These are phyloP conservation scores for Lathyrus tuberosus DNA, from an alignment of 306 rosid species.

Conservation along the genomic window DNA sequence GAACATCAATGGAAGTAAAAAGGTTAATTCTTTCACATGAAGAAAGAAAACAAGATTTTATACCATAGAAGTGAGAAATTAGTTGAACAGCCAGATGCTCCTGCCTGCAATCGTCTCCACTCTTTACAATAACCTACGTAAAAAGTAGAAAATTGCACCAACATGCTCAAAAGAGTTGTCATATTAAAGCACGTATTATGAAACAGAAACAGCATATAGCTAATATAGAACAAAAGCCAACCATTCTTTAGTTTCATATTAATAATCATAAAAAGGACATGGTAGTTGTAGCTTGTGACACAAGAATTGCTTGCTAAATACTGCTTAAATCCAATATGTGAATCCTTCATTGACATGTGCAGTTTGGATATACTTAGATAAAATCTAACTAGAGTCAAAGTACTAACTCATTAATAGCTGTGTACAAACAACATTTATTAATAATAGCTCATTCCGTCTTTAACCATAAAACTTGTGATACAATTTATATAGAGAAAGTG, in stretches of 20 bases:
- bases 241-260: conserved; percentile 21
- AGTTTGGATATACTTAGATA: neutral
- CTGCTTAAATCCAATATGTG: neutral
- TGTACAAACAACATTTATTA: neutral
- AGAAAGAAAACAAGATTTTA: conserved; percentile 20
- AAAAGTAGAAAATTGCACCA: conserved; percentile 34
- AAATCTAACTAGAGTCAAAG: neutral
- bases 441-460: neutral
- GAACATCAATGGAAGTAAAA: conserved; percentile 13
- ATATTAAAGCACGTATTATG: conserved; percentile 28
- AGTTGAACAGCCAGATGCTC: conserved; percentile 99
- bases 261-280: conserved; percentile 14
- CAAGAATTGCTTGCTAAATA: conserved; percentile 17
- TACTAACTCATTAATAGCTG: neutral
- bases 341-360: conserved; percentile 1
- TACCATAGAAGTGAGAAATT: conserved; percentile 96
- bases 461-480: neutral
- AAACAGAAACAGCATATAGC: conserved; percentile 13
- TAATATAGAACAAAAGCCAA: conserved; percentile 25
- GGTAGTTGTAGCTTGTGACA: conserved; percentile 23
- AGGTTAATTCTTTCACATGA: conserved; percentile 21
- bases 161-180: conserved; percentile 27
- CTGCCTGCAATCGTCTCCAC: conserved; percentile 99
- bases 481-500: neutral
- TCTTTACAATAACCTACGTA: conserved; percentile 86